phyloP scores from a whole-genome alignment of 208 protist genomes.

The Plasmodiophora brassicae region DNA sequence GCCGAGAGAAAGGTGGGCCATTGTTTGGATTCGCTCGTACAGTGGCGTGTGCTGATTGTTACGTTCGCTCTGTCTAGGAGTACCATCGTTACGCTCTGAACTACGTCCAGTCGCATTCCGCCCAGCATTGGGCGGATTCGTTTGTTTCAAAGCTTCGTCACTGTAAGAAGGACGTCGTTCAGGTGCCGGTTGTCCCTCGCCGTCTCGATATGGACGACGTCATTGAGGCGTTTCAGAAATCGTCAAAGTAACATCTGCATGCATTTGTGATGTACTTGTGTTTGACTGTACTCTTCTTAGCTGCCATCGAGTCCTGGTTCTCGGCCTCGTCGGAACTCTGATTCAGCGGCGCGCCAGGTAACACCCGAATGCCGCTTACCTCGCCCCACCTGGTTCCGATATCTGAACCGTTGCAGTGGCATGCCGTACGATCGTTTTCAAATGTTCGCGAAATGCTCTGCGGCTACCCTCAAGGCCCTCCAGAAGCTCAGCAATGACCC shows the following conservation, averaged over 20 bases:
- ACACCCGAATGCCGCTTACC: not conserved
- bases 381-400: not conserved
- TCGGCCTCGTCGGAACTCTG: constrained; percentile 4
- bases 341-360: not conserved
- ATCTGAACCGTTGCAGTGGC: not conserved
- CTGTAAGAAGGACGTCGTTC: not conserved
- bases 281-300: too few species aligned
- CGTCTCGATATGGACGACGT: constrained; percentile 3
- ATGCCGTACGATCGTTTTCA: constrained; percentile 20
- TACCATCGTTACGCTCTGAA: constrained; percentile 16
- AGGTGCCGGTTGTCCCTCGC: not conserved
- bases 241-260: not conserved
- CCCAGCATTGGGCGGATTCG: constrained; percentile 7
- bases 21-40: too few species aligned
- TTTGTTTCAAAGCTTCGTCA: not conserved
- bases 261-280: too few species aligned
- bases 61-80: not conserved
- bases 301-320: not conserved
- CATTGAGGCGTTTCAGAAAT: not conserved
- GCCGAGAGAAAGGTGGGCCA: not conserved
- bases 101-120: not conserved
- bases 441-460: not conserved
- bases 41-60: too few species aligned
- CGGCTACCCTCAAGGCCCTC: not conserved
- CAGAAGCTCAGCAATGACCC: not conserved